These are phyloP conservation scores for Trichoderma aggressivum DNA, from an alignment of 2,329 filamentous ascomycete species.

Conservation along the genomic window DNA sequence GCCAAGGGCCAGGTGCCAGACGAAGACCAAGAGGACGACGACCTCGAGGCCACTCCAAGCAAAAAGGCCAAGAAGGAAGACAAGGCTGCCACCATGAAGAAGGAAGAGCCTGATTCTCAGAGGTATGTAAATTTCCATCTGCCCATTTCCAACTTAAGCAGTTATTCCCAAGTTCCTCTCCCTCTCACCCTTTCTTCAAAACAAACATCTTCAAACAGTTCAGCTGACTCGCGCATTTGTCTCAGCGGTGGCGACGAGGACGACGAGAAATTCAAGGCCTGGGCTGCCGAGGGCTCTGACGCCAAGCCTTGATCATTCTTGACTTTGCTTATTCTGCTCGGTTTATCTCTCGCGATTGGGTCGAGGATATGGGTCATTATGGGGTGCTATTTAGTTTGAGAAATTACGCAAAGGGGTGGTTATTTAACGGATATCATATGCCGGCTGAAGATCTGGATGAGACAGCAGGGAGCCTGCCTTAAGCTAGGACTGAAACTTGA, in stretches of 20 bases:
- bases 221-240: neutral
- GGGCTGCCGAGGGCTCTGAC: neutral
- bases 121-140: neutral
- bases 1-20: neutral
- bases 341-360: neutral
- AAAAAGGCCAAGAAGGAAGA: conserved; percentile 35
- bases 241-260: neutral
- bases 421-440: neutral
- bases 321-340: neutral
- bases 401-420: neutral
- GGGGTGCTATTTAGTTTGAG: neutral
- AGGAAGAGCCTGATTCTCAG: neutral
- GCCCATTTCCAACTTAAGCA: too few relatives aligned
- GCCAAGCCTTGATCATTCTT: neutral
- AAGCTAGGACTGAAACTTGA: neutral
- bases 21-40: conserved; percentile 12
- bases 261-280: neutral
- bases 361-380: neutral
- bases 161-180: too few relatives aligned
- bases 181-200: neutral
- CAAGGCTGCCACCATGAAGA: conserved; percentile 21
- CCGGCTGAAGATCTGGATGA: neutral
- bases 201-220: neutral
- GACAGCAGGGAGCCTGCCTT: neutral
- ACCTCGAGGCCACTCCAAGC: conserved; percentile 23